phyloP scores from a whole-genome alignment of 164 flowering plant genomes.

The Houttuynia cordata region DNA sequence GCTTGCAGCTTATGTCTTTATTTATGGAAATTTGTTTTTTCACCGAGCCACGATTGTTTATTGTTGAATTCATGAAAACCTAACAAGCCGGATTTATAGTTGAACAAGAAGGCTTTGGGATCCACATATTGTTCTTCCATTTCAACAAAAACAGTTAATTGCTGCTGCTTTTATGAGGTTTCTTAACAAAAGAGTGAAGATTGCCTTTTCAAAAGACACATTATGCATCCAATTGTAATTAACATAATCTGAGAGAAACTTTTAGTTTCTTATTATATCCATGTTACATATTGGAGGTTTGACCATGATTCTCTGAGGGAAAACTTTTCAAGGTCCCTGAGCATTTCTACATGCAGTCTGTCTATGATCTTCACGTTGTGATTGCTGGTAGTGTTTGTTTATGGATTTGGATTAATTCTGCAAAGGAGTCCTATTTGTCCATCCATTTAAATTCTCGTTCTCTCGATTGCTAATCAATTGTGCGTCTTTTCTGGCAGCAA shows the following conservation, averaged over 20 bases:
- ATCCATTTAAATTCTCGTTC: background rate
- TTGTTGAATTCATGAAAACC: background rate
- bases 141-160: too few species aligned
- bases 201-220: too few species aligned
- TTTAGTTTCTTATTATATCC: too few species aligned
- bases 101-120: too few species aligned
- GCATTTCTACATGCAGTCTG: background rate
- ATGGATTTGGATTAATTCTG: background rate
- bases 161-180: too few species aligned
- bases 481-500: conserved; percentile 24
- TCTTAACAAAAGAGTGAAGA: too few species aligned
- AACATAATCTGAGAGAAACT: too few species aligned
- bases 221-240: too few species aligned
- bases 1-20: background rate
- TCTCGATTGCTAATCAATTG: background rate
- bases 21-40: background rate
- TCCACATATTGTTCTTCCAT: too few species aligned
- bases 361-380: background rate
- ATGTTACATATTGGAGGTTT: too few species aligned
- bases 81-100: too few species aligned
- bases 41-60: too few species aligned
- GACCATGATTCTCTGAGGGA: background rate
- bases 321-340: background rate
- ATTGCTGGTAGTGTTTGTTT: background rate
- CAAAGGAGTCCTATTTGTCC: background rate